These are phyloP conservation scores for Aciculosporium take DNA, from an alignment of 2,329 filamentous ascomycete species.

Conservation along the genomic window DNA sequence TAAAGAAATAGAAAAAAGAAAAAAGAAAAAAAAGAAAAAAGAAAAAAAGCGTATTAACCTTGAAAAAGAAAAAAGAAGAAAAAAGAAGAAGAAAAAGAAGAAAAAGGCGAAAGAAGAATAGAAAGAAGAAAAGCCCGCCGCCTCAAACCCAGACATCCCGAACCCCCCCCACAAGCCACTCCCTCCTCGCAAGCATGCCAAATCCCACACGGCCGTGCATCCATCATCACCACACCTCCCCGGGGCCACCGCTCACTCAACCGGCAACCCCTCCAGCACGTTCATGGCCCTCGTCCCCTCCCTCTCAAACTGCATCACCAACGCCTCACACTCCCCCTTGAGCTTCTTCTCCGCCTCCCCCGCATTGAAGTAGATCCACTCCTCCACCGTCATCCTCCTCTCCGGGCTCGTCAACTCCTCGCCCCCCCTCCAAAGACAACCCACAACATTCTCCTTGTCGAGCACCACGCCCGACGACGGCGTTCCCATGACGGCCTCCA, in stretches of 20 bases:
- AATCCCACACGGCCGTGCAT: no score
- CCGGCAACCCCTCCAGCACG: conserved; percentile 58
- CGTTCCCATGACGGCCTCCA: conserved; percentile 54
- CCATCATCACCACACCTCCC: background rate
- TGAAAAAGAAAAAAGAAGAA: no score
- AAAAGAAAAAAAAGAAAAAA: no score
- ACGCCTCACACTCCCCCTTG: conserved; percentile 64
- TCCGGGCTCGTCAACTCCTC: conserved; percentile 58
- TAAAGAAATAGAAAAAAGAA: no score
- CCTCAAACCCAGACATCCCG: no score
- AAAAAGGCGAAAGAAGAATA: no score
- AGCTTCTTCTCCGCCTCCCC: conserved; percentile 65
- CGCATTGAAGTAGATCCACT: conserved; percentile 81
- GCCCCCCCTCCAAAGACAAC: conserved; percentile 37
- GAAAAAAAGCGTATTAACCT: no score
- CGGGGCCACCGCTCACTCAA: conserved; percentile 24
- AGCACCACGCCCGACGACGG: conserved; percentile 24
- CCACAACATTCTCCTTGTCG: conserved; percentile 39
- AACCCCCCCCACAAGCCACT: no score
- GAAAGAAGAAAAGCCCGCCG: no score
- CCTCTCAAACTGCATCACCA: conserved; percentile 71
- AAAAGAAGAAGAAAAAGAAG: no score
- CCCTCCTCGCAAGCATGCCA: no score
- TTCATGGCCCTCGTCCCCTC: conserved; percentile 69
- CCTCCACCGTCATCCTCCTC: conserved; percentile 80